Percentiles rank a stretch among this genome's conserved stretches.
These are phyloP conservation scores for Neurospora terricola DNA, from an alignment of 495 filamentous ascomycete species.

Conservation along the genomic window DNA sequence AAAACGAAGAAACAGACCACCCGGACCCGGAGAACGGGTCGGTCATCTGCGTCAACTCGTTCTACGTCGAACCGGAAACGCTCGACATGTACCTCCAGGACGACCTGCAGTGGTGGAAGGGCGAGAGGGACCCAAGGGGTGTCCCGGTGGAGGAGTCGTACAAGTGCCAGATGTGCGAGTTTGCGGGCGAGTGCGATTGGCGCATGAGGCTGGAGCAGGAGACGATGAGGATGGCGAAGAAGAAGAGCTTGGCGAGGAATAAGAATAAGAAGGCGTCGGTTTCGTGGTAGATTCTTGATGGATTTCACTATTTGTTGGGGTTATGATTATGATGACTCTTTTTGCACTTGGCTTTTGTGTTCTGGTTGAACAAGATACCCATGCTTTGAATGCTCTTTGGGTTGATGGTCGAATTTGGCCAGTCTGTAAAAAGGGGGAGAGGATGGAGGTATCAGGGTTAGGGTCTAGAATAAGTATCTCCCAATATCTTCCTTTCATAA, in stretches of 20 bases:
- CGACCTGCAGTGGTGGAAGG: slow-evolving; percentile 81
- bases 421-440: background rate
- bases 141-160: slow-evolving; percentile 83
- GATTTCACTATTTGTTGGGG: background rate
- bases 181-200: slow-evolving; percentile 46
- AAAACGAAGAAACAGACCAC: too few species aligned
- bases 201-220: slow-evolving; percentile 28
- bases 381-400: background rate
- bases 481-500: background rate
- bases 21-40: slow-evolving; percentile 24
- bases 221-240: slow-evolving; percentile 8
- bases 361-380: background rate
- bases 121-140: slow-evolving; percentile 63
- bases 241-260: slow-evolving; percentile 1
- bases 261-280: background rate
- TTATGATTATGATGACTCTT: background rate
- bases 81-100: slow-evolving; percentile 55
- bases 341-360: background rate
- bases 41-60: slow-evolving; percentile 53
- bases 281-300: background rate
- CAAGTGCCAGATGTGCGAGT: slow-evolving; percentile 65
- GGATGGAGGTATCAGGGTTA: background rate
- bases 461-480: background rate
- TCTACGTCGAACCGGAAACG: slow-evolving; percentile 53
- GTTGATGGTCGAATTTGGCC: background rate